Base-by-base conservation (phyloP, 768 basidiomycete genomes). In the Pleurotus pulmonarius region DNA sequence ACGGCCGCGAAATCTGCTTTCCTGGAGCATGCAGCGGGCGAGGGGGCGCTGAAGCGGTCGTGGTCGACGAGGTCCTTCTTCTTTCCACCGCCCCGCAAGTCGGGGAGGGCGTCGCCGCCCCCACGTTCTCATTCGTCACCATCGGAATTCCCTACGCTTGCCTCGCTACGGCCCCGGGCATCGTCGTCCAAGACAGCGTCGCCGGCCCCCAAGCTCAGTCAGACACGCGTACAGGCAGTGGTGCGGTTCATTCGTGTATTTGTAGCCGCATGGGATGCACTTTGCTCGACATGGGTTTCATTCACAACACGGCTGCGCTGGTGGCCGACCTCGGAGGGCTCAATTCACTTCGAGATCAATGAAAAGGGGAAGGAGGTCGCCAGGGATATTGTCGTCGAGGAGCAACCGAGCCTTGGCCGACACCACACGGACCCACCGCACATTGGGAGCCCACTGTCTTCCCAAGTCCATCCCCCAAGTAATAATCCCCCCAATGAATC, bases 161-260 rank as follows among this genome's bases (percentile, higher is more conserved):
- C 71, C 58, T 64, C 73, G 47, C 56, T 65, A 12, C 64, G 63
- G 55, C 64, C 55, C 51, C 58, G 60, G 46, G 58, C 59, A 24
- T 39, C 69, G 41, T 61, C 67, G 9, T 46, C 70, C 56, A 60
- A 69, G 15, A 55, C 68, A 15, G 38, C 64, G 4, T 58, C 69
- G 4, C 59, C 70, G 67, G 51, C 62, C 57, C 55, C 59, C 70
- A 57, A 65, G 59, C 54, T 34, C 54, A 46, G 48, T 57, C 61
- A 61, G 60, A 59, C 39, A 64, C 49, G 76, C 72, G 68, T 77
- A 62, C 77, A 77, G 49, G 70, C 72, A 46, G 66, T 78, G 59
- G 68, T 84, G 55, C 75, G 81, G 77, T 78, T 91, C 64, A 78
- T 90, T 59, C 88, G 87, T 43, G 74, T 90, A 58, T 79, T 90